Evolutionary conservation across 129 eudicot species (phyloP).

Genomic region (Lonicera japonica): DNA sequence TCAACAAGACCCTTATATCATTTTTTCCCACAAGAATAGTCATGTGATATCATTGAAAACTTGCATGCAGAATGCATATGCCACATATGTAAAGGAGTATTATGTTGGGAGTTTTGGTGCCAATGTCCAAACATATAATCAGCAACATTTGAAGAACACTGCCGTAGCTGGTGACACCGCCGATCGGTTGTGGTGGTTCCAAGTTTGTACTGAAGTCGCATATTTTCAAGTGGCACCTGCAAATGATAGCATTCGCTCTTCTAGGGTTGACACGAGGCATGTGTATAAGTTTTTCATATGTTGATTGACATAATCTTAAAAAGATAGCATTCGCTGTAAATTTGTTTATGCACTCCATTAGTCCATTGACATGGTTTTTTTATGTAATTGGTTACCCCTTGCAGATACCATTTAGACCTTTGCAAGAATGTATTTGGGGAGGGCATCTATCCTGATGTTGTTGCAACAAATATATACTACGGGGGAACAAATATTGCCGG

Average conservation of each 20-base stretch:
- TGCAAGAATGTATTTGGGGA: slow-evolving; percentile 94
- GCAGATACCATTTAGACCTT: slow-evolving; percentile 96
- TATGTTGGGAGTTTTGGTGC: slow-evolving; percentile 49
- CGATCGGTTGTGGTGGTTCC: slow-evolving; percentile 99
- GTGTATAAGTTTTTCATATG: slow-evolving; percentile 11
- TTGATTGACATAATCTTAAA: not conserved
- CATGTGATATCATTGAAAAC: slow-evolving; percentile 3
- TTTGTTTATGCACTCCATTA: slow-evolving; percentile 2
- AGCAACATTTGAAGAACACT: slow-evolving; percentile 54
- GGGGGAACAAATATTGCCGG: slow-evolving; percentile 95
- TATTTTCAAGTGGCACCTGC: slow-evolving; percentile 95
- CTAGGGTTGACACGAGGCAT: slow-evolving; percentile 65
- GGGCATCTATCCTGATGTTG: slow-evolving; percentile 74
- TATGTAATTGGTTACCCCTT: slow-evolving; percentile 14
- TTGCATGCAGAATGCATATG: slow-evolving; percentile 64
- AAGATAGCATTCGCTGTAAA: not conserved
- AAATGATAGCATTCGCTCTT: slow-evolving; percentile 84
- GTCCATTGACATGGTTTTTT: not conserved
- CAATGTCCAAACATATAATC: slow-evolving; percentile 63
- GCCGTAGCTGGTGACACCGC: slow-evolving; percentile 28
- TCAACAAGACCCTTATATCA: not conserved
- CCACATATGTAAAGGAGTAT: slow-evolving; percentile 70
- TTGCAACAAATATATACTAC: slow-evolving; percentile 78
- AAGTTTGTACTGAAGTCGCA: slow-evolving; percentile 97
- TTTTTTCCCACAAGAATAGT: slow-evolving; percentile 8